Percentiles rank a stretch among this genome's conserved stretches.
These are phyloP conservation scores for Dactylonectria estremocensis DNA, from an alignment of 2,329 filamentous ascomycete genomes.

Conservation along the genomic window DNA sequence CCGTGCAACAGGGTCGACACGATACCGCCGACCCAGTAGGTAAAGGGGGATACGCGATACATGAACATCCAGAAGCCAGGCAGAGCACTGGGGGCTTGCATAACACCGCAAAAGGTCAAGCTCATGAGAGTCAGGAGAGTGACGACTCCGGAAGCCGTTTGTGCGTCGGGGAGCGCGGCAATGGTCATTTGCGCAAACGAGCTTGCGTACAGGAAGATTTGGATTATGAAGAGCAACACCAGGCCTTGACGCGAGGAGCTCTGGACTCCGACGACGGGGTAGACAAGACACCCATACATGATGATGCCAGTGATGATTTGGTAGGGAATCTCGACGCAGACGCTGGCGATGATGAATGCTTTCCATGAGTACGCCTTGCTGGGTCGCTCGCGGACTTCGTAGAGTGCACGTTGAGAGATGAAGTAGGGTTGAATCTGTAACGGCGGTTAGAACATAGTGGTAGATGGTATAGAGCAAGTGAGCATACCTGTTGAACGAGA, in stretches of 20 bases:
- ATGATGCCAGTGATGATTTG: slow-evolving; percentile 75
- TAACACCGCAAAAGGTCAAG: slow-evolving; percentile 75
- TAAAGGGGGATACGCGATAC: slow-evolving; percentile 77
- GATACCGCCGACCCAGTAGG: slow-evolving; percentile 76
- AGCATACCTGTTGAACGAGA: slow-evolving; percentile 71
- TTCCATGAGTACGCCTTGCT: slow-evolving; percentile 83
- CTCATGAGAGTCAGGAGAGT: slow-evolving; percentile 71
- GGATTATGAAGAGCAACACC: slow-evolving; percentile 75
- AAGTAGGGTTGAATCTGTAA: slow-evolving; percentile 81
- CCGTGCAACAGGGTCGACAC: slow-evolving; percentile 72
- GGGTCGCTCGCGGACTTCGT: slow-evolving; percentile 83
- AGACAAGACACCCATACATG: slow-evolving; percentile 78
- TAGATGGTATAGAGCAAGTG: neutral
- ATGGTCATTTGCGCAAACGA: slow-evolving; percentile 83
- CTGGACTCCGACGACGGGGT: slow-evolving; percentile 68
- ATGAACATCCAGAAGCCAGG: slow-evolving; percentile 82
- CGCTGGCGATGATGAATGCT: slow-evolving; percentile 79
- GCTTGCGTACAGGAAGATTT: slow-evolving; percentile 79
- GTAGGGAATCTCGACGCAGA: slow-evolving; percentile 81
- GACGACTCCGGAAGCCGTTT: slow-evolving; percentile 75
- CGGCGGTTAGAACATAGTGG: slow-evolving; percentile 17
- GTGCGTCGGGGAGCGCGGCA: slow-evolving; percentile 76
- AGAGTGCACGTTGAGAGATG: slow-evolving; percentile 80
- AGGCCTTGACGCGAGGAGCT: slow-evolving; percentile 71
- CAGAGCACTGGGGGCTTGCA: slow-evolving; percentile 70